Conservation (phyloP, 2,329 filamentous ascomycete genomes). For the Aureobasidium subglaciale region DNA sequence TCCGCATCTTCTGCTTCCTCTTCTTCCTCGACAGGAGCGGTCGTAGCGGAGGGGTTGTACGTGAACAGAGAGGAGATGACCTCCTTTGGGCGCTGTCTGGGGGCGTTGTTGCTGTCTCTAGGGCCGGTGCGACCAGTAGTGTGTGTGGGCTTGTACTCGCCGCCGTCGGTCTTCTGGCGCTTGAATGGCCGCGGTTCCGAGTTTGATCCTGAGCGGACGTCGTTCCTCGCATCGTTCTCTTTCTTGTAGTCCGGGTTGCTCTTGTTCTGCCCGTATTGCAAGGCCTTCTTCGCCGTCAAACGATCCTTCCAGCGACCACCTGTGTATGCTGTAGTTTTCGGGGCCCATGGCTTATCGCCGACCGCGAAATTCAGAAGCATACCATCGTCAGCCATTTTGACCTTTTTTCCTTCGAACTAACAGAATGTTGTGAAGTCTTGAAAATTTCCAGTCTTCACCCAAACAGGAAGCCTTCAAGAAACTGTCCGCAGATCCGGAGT, state of each 20-base stretch:
- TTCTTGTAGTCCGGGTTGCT: slow-evolving; percentile 9
- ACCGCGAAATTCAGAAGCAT: slow-evolving; percentile 91
- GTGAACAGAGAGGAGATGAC: slow-evolving; percentile 90
- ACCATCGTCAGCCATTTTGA: slow-evolving; percentile 80
- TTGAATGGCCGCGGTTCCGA: slow-evolving; percentile 16
- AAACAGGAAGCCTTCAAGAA: neutral
- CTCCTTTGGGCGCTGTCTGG: slow-evolving; percentile 39
- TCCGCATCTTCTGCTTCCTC: slow-evolving; percentile 38
- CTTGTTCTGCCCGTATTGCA: slow-evolving; percentile 46
- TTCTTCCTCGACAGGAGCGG: slow-evolving; percentile 44
- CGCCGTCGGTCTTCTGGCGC: slow-evolving; percentile 19
- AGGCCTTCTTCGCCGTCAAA: slow-evolving; percentile 67
- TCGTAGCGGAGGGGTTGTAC: slow-evolving; percentile 71
- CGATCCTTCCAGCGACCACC: slow-evolving; percentile 93
- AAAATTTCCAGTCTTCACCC: neutral
- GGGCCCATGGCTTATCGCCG: slow-evolving; percentile 54
- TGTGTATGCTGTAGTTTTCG: slow-evolving; percentile 61
- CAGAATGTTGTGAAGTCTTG: neutral
- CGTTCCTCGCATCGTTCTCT: neutral
- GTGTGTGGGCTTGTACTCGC: slow-evolving; percentile 1
- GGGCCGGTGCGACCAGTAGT: slow-evolving; percentile 10
- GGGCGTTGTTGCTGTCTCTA: neutral
- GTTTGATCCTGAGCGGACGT: slow-evolving; percentile 5
- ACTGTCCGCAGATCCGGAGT: slow-evolving; percentile 2
- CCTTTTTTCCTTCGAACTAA: neutral